Conservation (phyloP, 129 eudicot species). For the Gnaphalium uliginosum region DNA sequence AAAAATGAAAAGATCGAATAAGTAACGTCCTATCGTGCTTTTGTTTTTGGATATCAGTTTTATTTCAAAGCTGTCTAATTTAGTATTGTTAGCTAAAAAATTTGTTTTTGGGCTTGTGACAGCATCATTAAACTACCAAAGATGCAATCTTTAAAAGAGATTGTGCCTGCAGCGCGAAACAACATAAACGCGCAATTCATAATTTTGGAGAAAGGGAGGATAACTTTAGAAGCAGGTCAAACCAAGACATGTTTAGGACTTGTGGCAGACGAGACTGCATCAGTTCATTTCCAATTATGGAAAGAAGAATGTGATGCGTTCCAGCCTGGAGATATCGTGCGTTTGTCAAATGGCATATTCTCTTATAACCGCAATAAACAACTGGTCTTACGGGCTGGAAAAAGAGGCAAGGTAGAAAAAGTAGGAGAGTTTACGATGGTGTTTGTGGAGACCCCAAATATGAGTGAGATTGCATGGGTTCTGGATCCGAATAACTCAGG, state of each 20-base stretch:
- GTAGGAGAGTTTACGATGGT: constrained; percentile 68
- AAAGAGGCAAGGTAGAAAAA: constrained; percentile 63
- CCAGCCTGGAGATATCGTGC: constrained; percentile 65
- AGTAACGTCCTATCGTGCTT: no score
- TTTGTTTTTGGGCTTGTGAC: neutral
- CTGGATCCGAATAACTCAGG: constrained; percentile 50
- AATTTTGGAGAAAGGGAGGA: constrained; percentile 61
- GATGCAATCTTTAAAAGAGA: constrained; percentile 48
- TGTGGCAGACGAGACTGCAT: constrained; percentile 82
- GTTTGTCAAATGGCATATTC: constrained; percentile 59
- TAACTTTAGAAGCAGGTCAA: constrained; percentile 41
- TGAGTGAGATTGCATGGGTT: constrained; percentile 72
- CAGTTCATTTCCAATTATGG: constrained; percentile 88
- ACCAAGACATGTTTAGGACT: constrained; percentile 49
- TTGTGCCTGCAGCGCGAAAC: constrained; percentile 65
- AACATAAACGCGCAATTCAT: constrained; percentile 59
- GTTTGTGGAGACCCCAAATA: constrained; percentile 70
- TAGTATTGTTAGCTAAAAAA: neutral
- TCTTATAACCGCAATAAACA: constrained; percentile 50
- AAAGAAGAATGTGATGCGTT: constrained; percentile 78
- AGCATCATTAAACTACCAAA: neutral
- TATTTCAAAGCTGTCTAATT: neutral
- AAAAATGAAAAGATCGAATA: no score
- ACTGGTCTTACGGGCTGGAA: constrained; percentile 70
- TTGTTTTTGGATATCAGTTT: no score